Evolutionary conservation across 2,329 filamentous ascomycete species (phyloP), one percentile per base, ranked within the genome.

Genomic region (Bipolaris zeicola): DNA sequence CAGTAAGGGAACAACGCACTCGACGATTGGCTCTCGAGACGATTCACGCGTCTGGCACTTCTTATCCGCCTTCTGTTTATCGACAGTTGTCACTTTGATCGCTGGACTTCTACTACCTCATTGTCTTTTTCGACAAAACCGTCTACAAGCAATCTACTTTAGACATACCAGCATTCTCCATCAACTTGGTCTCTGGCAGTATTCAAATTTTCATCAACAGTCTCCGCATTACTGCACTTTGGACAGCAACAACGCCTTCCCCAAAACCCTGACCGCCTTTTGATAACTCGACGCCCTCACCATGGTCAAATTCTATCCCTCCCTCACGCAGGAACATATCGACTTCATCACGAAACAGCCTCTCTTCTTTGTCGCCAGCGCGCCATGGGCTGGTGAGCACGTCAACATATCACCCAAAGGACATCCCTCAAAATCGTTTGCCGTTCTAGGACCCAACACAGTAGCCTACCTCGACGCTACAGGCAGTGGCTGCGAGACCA

Each of bases 381-480:
- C 90, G 0, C 89, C 89, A 0, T 82, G 86, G 24, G 81, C 82
- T n/a, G 87, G 85, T 18, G 76, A 79, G 1, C 89, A 93, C 77
- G 80, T 93, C 78, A 93, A 93, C 68, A 78, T 92, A 52, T 92
- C 89, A 0, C 89, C 90, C 46, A 92, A 93, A 75, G 89, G 90
- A 46, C 81, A 88, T 20, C 79, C 85, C 0, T 80, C 83, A 16
- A 77, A 82, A n/a, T 87, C 87, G 26, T 86, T 90, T 66, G 80
- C 84, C 31, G 79, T 90, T 50, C 78, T 89, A 50, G 76, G 77
- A 7, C 80, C 83, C 28, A 88, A 82, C 58, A 78, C 79, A n/a
- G 83, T 82, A 55, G 87, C 85, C 24, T 93, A 92, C 69, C 80
- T 92, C 52, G 90, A 93, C 69, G 84, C 87, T 58, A 91, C 87